Base-by-base conservation (phyloP, 306 rosid species). In the Vicia sativa region DNA sequence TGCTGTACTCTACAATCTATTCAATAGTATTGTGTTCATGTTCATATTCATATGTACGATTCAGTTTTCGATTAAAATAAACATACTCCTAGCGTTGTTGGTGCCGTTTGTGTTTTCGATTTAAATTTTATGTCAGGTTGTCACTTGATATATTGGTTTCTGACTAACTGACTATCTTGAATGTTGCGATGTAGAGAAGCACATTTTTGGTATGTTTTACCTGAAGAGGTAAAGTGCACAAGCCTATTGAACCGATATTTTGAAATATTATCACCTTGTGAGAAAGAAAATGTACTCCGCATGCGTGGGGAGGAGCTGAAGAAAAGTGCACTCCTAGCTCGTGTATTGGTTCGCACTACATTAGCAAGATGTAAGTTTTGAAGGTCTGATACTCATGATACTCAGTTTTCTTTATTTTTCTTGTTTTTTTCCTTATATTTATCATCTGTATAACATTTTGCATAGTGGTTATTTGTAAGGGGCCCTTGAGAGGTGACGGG, bases 261-360 rank as follows among this genome's bases (percentile, higher is more conserved):
- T 34, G 91, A 86, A 73, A 74, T 93, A 63, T 68, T 93, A 64
- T 80, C 98, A 29, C 87, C 91, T 5, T 77, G 85, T 68, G 98
- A 90, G 80, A 86, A 79, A 68, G 84, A 85, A 38, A 78, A 76
- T 55, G 74, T 88, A 77, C 13, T 77, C 63, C 61, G 80, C 49
- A 81, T 86, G 82, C 73, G 75, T 2, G 90, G 88, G 4, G 87
- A 83, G 63, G 75, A 79, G 74, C 84, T 84, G 29, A 63, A 68
- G 73, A 90, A 93, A 82, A 79, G 87, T 23, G 90, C 96, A 44
- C 63, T 90, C 70, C 80, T 93, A 60, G 83, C 98, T 63, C 87
- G 96, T 41, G 87, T 79, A 21, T 72, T 90, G 81, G 93, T 93
- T 67, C 96, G 96, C 55, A 87, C 98, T 15, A 86, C 98, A 39